A percentile compares a stretch with the other conserved stretches of the same genome.
These are phyloP conservation scores for Nemania serpens DNA, from an alignment of 2,329 filamentous ascomycete genomes.

Conservation along the genomic window DNA sequence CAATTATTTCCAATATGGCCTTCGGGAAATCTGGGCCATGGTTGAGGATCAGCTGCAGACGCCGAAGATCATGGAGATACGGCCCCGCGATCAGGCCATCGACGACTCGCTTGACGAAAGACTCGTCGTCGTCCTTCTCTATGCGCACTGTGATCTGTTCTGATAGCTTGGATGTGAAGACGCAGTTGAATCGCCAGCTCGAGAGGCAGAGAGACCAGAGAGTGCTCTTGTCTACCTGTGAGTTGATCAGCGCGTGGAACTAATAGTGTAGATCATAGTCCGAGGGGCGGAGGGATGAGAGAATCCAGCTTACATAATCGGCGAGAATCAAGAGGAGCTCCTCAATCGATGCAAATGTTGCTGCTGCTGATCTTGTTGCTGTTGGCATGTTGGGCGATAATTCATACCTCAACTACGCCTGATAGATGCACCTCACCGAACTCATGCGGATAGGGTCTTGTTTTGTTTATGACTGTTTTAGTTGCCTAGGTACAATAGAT, in stretches of 20 bases:
- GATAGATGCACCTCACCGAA: too few species aligned
- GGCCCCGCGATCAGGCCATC: slow-evolving; percentile 16
- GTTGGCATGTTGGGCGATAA: background rate
- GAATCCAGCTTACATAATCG: slow-evolving; percentile 13
- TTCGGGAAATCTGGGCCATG: slow-evolving; percentile 10
- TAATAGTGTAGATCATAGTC: too few species aligned
- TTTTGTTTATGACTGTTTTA: background rate
- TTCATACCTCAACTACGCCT: too few species aligned
- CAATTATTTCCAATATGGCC: slow-evolving; percentile 10
- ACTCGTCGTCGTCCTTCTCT: slow-evolving; percentile 4
- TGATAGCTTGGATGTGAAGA: slow-evolving; percentile 21
- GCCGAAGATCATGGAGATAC: slow-evolving; percentile 15
- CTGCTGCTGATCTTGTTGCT: slow-evolving; percentile 9
- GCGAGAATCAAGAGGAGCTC: slow-evolving; percentile 21
- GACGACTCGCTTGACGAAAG: background rate
- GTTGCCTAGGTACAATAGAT: slow-evolving; percentile 1
- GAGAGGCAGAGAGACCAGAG: slow-evolving; percentile 23
- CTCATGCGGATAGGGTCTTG: background rate
- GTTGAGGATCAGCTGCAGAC: slow-evolving; percentile 10
- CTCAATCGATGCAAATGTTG: slow-evolving; percentile 21
- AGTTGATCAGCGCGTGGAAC: background rate
- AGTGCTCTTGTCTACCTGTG: slow-evolving; percentile 13
- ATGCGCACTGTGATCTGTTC: slow-evolving; percentile 12
- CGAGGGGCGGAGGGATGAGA: too few species aligned
- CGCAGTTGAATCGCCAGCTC: slow-evolving; percentile 18